A percentile compares a stretch with the other conserved stretches of the same genome.
Evolutionary conservation across 148 eudicot species (phyloP).

Genomic region (Rhododendron mucronatum): DNA sequence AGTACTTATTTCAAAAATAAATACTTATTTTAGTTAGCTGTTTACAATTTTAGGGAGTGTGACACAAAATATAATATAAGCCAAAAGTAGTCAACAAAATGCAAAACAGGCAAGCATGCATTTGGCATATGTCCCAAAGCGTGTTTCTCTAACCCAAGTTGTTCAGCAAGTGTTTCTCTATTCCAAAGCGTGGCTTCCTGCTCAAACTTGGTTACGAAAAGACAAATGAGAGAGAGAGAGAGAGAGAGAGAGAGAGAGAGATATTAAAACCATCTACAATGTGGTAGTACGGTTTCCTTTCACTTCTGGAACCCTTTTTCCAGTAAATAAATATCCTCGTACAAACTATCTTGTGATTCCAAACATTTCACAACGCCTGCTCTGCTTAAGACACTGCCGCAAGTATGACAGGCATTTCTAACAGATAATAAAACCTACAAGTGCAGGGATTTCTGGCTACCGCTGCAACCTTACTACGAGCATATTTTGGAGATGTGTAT

Average conservation of each 20-base stretch:
- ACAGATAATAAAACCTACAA: neutral
- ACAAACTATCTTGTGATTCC: neutral
- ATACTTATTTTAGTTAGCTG: too few species aligned
- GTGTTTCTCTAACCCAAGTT: neutral
- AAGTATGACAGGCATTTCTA: neutral
- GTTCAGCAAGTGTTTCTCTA: neutral
- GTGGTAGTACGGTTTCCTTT: neutral
- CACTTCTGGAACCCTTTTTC: neutral
- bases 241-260: too few species aligned
- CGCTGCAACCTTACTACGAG: neutral
- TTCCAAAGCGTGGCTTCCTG: neutral
- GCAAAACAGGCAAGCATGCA: neutral
- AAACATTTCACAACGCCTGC: neutral
- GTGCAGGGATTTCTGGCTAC: neutral
- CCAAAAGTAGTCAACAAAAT: neutral
- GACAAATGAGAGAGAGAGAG: neutral
- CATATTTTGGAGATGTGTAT: neutral
- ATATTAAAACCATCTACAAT: neutral
- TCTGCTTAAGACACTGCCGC: neutral
- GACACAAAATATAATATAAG: neutral
- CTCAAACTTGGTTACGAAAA: neutral
- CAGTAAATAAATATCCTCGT: neutral
- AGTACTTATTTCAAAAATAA: too few species aligned
- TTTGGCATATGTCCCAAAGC: neutral
- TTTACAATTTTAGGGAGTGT: too few species aligned